A percentile compares a stretch with the other conserved stretches of the same genome.
Evolutionary conservation across 2,329 filamentous ascomycete species (phyloP).

Genomic region (Cordyceps pruinosa): DNA sequence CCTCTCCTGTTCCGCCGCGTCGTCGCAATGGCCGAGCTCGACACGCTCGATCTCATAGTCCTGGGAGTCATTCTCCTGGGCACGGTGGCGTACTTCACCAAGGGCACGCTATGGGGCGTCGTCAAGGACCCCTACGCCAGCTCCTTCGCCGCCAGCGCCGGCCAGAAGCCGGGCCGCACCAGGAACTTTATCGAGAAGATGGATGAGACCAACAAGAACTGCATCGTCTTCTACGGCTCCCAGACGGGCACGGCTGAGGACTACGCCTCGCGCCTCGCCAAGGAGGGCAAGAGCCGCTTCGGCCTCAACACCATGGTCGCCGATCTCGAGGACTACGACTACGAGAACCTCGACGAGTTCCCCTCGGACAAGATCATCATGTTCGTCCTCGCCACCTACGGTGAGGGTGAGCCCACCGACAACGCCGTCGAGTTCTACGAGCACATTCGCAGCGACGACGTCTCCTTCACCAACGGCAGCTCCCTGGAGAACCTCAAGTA

Average conservation of each 20-base stretch:
- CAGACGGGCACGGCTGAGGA: constrained; percentile 98
- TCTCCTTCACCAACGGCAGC: constrained; percentile 68
- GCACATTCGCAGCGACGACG: constrained; percentile 78
- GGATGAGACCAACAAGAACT: constrained; percentile 93
- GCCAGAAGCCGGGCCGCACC: constrained; percentile 74
- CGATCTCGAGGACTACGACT: constrained; percentile 96
- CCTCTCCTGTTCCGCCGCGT: not conserved
- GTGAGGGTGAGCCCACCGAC: constrained; percentile 96
- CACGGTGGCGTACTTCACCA: constrained; percentile 93
- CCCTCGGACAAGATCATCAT: constrained; percentile 87
- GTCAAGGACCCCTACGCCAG: constrained; percentile 82
- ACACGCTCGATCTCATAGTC: constrained; percentile 91
- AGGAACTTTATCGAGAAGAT: constrained; percentile 93
- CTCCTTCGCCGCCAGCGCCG: constrained; percentile 62
- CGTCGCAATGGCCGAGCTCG: constrained; percentile 80
- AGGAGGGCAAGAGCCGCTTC: constrained; percentile 94
- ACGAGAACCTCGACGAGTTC: constrained; percentile 83
- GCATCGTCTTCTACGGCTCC: constrained; percentile 96
- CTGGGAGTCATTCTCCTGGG: constrained; percentile 77
- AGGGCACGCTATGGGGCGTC: constrained; percentile 88
- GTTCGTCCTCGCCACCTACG: constrained; percentile 95
- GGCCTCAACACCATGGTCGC: constrained; percentile 97
- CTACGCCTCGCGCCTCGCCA: constrained; percentile 90
- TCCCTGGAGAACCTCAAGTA: constrained; percentile 81
- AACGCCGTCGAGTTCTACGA: constrained; percentile 99